Evolutionary conservation across 371 early-diverging fungal species (phyloP), one percentile per base, ranked within the genome.

Genomic region (Circinella minor): DNA sequence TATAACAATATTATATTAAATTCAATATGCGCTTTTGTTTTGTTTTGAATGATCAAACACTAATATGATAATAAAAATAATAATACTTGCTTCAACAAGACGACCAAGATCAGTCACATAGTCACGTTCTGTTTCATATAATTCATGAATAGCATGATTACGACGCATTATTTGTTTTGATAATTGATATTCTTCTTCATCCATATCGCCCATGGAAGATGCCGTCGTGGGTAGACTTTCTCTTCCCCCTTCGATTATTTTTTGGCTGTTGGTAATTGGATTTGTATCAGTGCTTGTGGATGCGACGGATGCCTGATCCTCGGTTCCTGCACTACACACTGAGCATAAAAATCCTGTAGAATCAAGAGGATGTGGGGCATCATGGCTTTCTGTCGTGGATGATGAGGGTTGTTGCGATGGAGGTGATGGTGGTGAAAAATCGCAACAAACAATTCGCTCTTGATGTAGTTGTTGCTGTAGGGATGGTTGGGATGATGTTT

Each of bases 41-140:
- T 36, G 9, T 10, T 36, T 39, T 39, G 61, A 38, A 38, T 59
- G 27, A 59, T 59, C 37, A 38, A 61, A 61, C 9, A 39, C 17
- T 10, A 38, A 61, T n/a, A n/a, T n/a, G n/a, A n/a, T 14, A 55
- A 46, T 27, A 27, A 27, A 27, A 27, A 27, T 27, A 27, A 48
- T 18, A 27, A 62, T 14, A 68, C 37, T 17, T 81, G 80, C 85
- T 70, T 85, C 71, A 34, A 81, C 78, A 51, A 85, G 64, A 37
- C 77, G 69, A 39, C 59, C 66, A 13, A 85, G 67, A 61, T 85
- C 80, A 20, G 68, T 55, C 15, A 82, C 81, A 54, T 85, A 85
- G 55, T 79, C 82, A 8, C 77, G 74, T 68, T 85, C 85, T 18
- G 85, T 85, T 54, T 82, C 79, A 36, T 81, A 34, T 6, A 85